phyloP scores from a whole-genome alignment of 2,329 filamentous ascomycete species.

The Trichoderma aggressivum region DNA sequence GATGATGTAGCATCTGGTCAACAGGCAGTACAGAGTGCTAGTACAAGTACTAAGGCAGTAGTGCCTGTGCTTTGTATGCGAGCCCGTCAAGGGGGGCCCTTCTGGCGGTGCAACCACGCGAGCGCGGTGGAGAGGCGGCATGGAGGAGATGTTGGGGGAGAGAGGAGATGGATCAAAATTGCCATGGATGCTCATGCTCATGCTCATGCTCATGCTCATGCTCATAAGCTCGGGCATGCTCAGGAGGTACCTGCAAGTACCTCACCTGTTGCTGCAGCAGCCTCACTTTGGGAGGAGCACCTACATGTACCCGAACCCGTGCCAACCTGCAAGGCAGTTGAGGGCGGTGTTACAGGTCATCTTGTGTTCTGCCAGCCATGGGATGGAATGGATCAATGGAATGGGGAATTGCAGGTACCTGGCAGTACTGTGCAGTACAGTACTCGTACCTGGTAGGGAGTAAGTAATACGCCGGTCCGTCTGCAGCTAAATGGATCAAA shows the following conservation, averaged over 20 bases:
- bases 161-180: background rate
- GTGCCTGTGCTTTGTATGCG: background rate
- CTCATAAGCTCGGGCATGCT: no score
- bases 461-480: background rate
- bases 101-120: constrained; percentile 10
- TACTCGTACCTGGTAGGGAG: background rate
- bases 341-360: background rate
- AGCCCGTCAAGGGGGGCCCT: background rate
- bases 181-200: background rate
- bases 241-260: background rate
- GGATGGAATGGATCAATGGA: background rate
- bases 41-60: no score
- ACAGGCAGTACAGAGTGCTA: background rate
- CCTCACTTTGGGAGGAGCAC: background rate
- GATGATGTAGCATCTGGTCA: background rate
- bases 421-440: background rate
- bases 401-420: background rate
- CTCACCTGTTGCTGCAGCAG: background rate
- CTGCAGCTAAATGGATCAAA: background rate
- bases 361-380: background rate
- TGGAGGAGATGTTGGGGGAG: background rate
- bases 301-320: background rate
- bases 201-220: background rate
- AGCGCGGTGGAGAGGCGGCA: background rate
- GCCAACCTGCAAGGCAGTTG: background rate